Evolutionary conservation across 768 basidiomycete genomes (phyloP).

Genomic region (Lenzites betulinus): DNA sequence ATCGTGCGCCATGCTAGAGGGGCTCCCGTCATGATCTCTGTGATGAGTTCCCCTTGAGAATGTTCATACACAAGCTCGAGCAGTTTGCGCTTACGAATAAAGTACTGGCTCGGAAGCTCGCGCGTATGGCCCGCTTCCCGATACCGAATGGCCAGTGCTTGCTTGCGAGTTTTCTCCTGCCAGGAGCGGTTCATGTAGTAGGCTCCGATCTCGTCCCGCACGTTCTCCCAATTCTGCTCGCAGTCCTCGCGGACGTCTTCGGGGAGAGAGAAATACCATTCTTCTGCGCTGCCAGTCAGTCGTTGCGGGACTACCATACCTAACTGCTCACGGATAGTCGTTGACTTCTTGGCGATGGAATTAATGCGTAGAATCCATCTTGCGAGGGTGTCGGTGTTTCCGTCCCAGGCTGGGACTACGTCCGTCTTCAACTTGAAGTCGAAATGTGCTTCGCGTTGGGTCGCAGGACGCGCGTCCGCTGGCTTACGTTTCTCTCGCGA

Average conservation of each 20-base stretch:
- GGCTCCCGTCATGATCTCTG: conserved; percentile 39
- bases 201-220: conserved; percentile 28
- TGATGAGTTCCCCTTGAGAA: conserved; percentile 35
- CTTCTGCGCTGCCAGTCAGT: conserved; percentile 31
- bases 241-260: conserved; percentile 6
- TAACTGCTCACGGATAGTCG: conserved; percentile 29
- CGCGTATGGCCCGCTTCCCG: conserved; percentile 27
- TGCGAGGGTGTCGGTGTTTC: conserved; percentile 30
- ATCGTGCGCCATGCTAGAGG: conserved; percentile 33
- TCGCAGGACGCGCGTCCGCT: too few species aligned
- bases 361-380: conserved; percentile 36
- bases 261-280: conserved; percentile 36
- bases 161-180: conserved; percentile 32
- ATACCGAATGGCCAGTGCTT: conserved; percentile 32
- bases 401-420: too few species aligned
- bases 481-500: too few species aligned
- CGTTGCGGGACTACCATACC: conserved; percentile 35
- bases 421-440: too few species aligned
- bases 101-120: conserved; percentile 40
- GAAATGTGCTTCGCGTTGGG: too few species aligned
- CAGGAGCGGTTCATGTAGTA: conserved; percentile 39
- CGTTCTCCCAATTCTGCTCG: conserved; percentile 34
- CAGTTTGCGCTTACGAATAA: conserved; percentile 35
- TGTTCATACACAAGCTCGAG: conserved; percentile 17
- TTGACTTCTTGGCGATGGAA: conserved; percentile 25